phyloP scores from a whole-genome alignment of 2,329 filamentous ascomycete genomes.

The Colletotrichum spinosum region DNA sequence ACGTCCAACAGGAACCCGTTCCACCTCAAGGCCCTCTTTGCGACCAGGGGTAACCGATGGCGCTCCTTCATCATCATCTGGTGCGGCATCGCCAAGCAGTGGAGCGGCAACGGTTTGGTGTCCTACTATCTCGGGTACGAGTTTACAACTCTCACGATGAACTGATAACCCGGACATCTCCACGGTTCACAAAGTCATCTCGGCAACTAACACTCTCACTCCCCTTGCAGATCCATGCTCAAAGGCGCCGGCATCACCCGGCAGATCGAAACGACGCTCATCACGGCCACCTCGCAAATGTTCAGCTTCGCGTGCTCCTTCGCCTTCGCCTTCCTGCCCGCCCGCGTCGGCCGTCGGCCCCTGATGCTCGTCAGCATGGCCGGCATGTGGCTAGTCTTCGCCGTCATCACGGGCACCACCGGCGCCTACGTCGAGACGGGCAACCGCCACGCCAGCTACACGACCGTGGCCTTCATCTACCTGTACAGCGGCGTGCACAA shows the following conservation, averaged over 20 bases:
- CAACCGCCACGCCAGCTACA: constrained; percentile 26
- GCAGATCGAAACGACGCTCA: constrained; percentile 29
- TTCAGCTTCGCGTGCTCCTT: constrained; percentile 36
- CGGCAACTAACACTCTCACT: too few species aligned
- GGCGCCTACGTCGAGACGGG: constrained; percentile 34
- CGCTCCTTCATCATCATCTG: constrained; percentile 52
- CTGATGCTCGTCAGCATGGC: constrained; percentile 36
- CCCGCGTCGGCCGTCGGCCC: constrained; percentile 33
- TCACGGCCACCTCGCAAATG: constrained; percentile 36
- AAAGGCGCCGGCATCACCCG: constrained; percentile 34
- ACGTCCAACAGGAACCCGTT: constrained; percentile 41
- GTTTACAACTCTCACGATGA: too few species aligned
- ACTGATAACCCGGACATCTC: too few species aligned
- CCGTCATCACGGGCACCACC: constrained; percentile 26
- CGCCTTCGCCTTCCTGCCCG: constrained; percentile 30
- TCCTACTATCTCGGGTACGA: constrained; percentile 21
- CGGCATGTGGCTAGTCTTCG: constrained; percentile 34
- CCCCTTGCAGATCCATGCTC: constrained; percentile 6
- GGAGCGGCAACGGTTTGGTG: constrained; percentile 41
- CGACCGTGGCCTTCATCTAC: constrained; percentile 32
- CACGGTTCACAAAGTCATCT: too few species aligned
- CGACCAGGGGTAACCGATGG: constrained; percentile 47
- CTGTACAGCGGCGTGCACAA: constrained; percentile 36
- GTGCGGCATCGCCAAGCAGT: constrained; percentile 58
- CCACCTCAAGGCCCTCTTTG: constrained; percentile 40